Percentiles rank a stretch among this genome's conserved stretches.
phyloP scores from a whole-genome alignment of 306 rosid genomes.

The Rosa lucieae region DNA sequence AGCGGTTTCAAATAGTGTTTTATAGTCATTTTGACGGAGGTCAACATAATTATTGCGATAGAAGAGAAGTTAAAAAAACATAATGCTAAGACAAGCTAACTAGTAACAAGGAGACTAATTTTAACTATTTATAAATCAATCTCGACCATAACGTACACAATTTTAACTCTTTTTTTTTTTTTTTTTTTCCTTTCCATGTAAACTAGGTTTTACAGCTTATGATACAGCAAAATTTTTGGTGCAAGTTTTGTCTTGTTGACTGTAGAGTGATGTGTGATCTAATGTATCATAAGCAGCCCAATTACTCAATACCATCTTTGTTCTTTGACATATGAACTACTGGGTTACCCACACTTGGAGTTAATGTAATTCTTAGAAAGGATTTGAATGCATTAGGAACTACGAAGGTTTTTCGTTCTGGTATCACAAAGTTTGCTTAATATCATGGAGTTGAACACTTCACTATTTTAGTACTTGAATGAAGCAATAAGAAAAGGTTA shows the following conservation, averaged over 20 bases:
- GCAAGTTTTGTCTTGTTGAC: not conserved
- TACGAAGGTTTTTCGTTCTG: not conserved
- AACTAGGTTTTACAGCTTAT: too few relatives aligned
- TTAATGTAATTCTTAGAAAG: not conserved
- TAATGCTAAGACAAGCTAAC: too few relatives aligned
- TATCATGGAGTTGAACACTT: not conserved
- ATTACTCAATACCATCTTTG: not conserved
- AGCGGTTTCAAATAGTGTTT: too few relatives aligned
- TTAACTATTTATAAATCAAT: too few relatives aligned
- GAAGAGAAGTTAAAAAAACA: too few relatives aligned
- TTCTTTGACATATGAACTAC: not conserved
- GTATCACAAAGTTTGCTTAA: not conserved
- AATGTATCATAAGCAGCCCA: not conserved
- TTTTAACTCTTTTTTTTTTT: too few relatives aligned
- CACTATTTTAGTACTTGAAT: not conserved
- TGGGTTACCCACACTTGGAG: not conserved
- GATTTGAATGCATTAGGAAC: not conserved
- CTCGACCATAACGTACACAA: too few relatives aligned
- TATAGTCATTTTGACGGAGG: too few relatives aligned
- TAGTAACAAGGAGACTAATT: too few relatives aligned
- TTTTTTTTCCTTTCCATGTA: too few relatives aligned
- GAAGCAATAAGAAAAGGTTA: not conserved
- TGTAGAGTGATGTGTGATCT: not conserved
- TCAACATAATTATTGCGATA: too few relatives aligned
- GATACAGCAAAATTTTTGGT: not conserved